Conservation (phyloP, 306 rosid genomes). For the Adenanthera pavonina region DNA sequence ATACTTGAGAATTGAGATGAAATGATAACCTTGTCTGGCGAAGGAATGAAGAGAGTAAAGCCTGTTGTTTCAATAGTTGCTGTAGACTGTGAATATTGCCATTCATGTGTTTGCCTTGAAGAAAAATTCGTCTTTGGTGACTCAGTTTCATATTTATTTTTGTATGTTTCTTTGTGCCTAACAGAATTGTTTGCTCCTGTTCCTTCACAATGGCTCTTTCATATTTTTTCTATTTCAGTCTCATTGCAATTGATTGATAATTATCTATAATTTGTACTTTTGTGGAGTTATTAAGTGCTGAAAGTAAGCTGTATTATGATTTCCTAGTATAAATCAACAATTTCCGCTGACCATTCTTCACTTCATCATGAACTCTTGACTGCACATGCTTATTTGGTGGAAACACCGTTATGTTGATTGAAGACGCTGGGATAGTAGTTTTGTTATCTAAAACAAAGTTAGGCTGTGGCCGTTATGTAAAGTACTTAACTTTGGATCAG, state of each 20-base stretch:
- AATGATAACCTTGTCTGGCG: background rate
- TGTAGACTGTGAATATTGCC: conserved; percentile 19
- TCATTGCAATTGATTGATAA: background rate
- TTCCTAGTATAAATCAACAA: background rate
- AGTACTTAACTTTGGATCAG: background rate
- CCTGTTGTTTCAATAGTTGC: background rate
- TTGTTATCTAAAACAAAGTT: background rate
- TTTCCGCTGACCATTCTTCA: background rate
- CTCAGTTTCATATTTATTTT: background rate
- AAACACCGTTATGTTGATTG: background rate
- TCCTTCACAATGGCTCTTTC: conserved; percentile 16
- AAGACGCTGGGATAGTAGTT: background rate
- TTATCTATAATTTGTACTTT: conserved; percentile 1
- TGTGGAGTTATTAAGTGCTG: background rate
- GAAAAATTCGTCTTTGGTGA: background rate
- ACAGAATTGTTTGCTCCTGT: background rate
- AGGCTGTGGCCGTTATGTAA: background rate
- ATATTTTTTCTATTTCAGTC: background rate
- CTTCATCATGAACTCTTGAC: background rate
- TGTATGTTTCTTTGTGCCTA: conserved; percentile 3
- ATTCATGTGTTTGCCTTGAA: conserved; percentile 13
- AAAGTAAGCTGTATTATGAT: background rate
- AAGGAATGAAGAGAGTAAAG: background rate
- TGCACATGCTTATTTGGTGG: background rate
- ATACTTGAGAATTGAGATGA: background rate